phyloP scores from a whole-genome alignment of 352 stramenopile genomes.

The Peronospora belbahrii region DNA sequence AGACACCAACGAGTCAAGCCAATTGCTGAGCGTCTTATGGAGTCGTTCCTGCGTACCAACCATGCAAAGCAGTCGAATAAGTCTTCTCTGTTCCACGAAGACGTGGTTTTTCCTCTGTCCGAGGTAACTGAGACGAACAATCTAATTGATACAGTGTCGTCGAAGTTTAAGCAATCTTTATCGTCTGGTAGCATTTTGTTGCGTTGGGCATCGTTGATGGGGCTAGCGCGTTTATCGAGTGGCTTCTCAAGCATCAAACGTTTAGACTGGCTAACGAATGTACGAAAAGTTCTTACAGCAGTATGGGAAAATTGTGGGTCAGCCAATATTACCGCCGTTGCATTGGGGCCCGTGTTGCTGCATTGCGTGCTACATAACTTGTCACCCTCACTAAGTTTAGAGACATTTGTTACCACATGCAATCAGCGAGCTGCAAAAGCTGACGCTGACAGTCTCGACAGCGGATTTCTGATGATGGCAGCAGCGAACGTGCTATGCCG shows the following conservation, averaged over 20 bases:
- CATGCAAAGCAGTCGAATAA: slow-evolving; percentile 1
- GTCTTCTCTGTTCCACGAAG: slow-evolving; percentile 2
- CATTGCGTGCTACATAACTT: slow-evolving; percentile 32
- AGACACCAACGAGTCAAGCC: slow-evolving; percentile 24
- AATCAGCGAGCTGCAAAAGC: slow-evolving; percentile 18
- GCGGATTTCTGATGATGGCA: slow-evolving; percentile 24
- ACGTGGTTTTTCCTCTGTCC: slow-evolving; percentile 17
- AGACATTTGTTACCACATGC: slow-evolving; percentile 29
- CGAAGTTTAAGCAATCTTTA: slow-evolving; percentile 1
- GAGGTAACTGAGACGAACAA: neutral
- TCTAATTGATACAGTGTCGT: slow-evolving; percentile 1
- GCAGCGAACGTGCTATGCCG: slow-evolving; percentile 22
- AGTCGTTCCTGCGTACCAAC: slow-evolving; percentile 7
- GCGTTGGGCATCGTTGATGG: slow-evolving; percentile 32
- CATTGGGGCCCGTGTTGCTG: slow-evolving; percentile 32
- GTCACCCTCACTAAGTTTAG: slow-evolving; percentile 13
- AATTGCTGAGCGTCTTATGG: slow-evolving; percentile 17
- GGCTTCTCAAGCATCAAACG: slow-evolving; percentile 25
- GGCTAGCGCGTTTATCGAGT: slow-evolving; percentile 21
- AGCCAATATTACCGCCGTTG: slow-evolving; percentile 22
- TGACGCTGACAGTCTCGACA: slow-evolving; percentile 1
- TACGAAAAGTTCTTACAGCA: slow-evolving; percentile 25
- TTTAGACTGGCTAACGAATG: slow-evolving; percentile 37
- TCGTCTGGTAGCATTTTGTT: slow-evolving; percentile 7
- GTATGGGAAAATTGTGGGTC: slow-evolving; percentile 21